Evolutionary conservation across 768 basidiomycete genomes (phyloP).

Genomic region (Russula olivacea): DNA sequence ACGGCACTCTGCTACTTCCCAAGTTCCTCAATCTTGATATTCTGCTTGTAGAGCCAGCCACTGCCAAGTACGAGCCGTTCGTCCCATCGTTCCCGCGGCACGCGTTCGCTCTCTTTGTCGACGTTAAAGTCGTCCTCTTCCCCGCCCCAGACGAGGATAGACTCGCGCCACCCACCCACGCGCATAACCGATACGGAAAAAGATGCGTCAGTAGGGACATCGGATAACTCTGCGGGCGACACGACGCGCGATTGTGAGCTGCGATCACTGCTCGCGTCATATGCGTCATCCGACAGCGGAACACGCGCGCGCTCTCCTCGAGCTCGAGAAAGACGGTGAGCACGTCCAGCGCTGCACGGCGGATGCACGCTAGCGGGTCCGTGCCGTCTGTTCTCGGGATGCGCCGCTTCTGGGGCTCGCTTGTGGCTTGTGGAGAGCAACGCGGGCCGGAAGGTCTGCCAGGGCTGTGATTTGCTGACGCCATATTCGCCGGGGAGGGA

Average conservation of each 20-base stretch:
- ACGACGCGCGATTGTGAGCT: slow-evolving; percentile 38
- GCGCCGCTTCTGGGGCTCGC: slow-evolving; percentile 35
- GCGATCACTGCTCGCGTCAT: slow-evolving; percentile 72
- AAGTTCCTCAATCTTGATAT: slow-evolving; percentile 50
- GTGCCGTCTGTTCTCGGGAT: slow-evolving; percentile 34
- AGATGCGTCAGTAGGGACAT: slow-evolving; percentile 45
- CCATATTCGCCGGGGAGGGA: slow-evolving; percentile 65
- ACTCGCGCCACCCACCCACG: slow-evolving; percentile 57
- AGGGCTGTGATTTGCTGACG: slow-evolving; percentile 30
- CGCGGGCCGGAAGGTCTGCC: slow-evolving; percentile 48
- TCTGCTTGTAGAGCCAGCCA: slow-evolving; percentile 76
- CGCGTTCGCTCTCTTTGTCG: slow-evolving; percentile 42
- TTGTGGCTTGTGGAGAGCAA: slow-evolving; percentile 33
- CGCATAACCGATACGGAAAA: slow-evolving; percentile 65
- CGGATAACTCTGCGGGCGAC: slow-evolving; percentile 36
- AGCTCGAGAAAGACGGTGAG: slow-evolving; percentile 71
- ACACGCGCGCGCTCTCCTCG: slow-evolving; percentile 73
- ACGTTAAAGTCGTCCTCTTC: slow-evolving; percentile 46
- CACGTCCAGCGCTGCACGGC: slow-evolving; percentile 78
- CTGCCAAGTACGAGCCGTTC: slow-evolving; percentile 72
- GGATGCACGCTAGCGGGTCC: slow-evolving; percentile 63
- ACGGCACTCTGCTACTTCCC: slow-evolving; percentile 53
- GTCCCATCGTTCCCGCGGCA: slow-evolving; percentile 66
- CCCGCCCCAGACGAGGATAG: slow-evolving; percentile 79
- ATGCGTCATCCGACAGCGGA: slow-evolving; percentile 72